These are phyloP conservation scores for Mollisia scopiformis DNA, from an alignment of 2,329 filamentous ascomycete genomes.

Conservation along the genomic window DNA sequence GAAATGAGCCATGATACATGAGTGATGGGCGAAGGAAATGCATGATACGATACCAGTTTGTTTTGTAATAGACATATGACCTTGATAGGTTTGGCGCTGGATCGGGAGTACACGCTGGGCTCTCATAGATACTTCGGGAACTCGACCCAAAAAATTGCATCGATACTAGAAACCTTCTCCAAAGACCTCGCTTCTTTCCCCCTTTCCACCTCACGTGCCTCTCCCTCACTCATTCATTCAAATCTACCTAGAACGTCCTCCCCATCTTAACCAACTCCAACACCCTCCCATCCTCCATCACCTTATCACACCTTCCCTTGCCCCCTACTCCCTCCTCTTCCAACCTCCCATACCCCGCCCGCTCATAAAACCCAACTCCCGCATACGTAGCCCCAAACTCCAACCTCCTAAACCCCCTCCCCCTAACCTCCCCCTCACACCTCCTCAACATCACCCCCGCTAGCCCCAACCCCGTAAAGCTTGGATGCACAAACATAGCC, in stretches of 20 bases:
- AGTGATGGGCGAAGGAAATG: neutral
- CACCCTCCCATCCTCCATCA: slow-evolving; percentile 17
- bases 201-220: too few relatives aligned
- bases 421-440: slow-evolving; percentile 18
- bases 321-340: slow-evolving; percentile 2
- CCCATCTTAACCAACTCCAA: slow-evolving; percentile 23
- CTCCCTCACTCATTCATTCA: neutral
- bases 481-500: slow-evolving; percentile 25
- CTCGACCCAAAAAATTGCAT: neutral
- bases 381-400: slow-evolving; percentile 22
- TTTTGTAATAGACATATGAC: neutral
- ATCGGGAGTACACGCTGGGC: neutral
- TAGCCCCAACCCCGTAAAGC: slow-evolving; percentile 13
- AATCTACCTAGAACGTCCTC: slow-evolving; percentile 5
- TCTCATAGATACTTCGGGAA: neutral
- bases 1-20: neutral
- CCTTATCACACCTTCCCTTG: slow-evolving; percentile 9
- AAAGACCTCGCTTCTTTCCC: too few relatives aligned
- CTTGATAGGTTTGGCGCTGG: neutral
- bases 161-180: neutral
- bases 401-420: slow-evolving; percentile 17
- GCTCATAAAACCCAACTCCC: slow-evolving; percentile 21
- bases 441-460: slow-evolving; percentile 12
- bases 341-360: slow-evolving; percentile 13
- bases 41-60: neutral